These are phyloP conservation scores for Lathyrus aphaca DNA, from an alignment of 306 rosid genomes.

Conservation along the genomic window DNA sequence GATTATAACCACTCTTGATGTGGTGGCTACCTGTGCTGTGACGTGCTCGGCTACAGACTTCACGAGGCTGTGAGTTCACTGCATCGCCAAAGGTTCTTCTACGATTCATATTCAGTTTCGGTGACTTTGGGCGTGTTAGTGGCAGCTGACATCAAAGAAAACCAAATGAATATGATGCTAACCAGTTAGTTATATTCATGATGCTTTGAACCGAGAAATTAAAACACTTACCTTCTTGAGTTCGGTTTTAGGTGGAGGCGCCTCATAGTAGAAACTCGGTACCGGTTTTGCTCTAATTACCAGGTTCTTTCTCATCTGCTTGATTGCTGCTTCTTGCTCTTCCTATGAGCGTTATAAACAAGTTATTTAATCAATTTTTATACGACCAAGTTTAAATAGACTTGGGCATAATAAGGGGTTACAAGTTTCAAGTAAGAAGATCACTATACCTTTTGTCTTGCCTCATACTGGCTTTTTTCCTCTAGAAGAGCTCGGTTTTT, in stretches of 20 bases:
- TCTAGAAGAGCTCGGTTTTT: slow-evolving; percentile 83
- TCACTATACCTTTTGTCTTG: slow-evolving; percentile 68
- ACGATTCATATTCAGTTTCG: slow-evolving; percentile 68
- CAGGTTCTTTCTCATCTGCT: slow-evolving; percentile 81
- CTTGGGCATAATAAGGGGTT: not conserved
- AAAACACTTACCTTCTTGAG: slow-evolving; percentile 72
- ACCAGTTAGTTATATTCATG: not conserved
- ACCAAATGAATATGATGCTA: not conserved
- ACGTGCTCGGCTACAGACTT: slow-evolving; percentile 64
- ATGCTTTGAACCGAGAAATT: not conserved
- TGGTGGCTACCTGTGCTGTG: slow-evolving; percentile 61
- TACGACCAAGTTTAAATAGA: not conserved
- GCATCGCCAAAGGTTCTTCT: slow-evolving; percentile 87
- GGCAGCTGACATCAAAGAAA: slow-evolving; percentile 69
- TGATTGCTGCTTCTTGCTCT: slow-evolving; percentile 92
- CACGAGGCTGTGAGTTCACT: slow-evolving; percentile 34
- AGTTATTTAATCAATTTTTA: slow-evolving; percentile 4
- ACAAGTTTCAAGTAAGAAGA: slow-evolving; percentile 6
- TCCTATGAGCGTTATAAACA: slow-evolving; percentile 57
- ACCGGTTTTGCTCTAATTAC: slow-evolving; percentile 94
- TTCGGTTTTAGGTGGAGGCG: slow-evolving; percentile 88
- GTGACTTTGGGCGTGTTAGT: slow-evolving; percentile 86
- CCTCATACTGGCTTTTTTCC: slow-evolving; percentile 77
- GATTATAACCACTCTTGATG: slow-evolving; percentile 42
- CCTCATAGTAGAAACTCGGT: slow-evolving; percentile 91